A percentile compares a stretch with the other conserved stretches of the same genome.
phyloP scores from a whole-genome alignment of 352 stramenopile species.

The Globisporangium iwayamae region DNA sequence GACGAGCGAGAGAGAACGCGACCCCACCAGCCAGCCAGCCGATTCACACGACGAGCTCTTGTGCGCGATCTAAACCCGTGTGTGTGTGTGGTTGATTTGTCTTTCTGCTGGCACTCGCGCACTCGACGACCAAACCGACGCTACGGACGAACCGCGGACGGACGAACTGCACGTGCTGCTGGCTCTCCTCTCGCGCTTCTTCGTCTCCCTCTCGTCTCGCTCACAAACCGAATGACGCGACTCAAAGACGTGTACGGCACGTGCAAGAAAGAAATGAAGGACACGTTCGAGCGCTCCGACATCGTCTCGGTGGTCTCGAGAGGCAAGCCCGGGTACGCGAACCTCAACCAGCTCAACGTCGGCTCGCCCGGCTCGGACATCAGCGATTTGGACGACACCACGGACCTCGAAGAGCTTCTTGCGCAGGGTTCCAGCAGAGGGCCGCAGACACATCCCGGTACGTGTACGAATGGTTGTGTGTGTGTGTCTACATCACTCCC shows the following conservation, averaged over 20 bases:
- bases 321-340: constrained; percentile 74
- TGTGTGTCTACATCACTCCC: background rate
- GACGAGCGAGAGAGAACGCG: background rate
- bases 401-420: constrained; percentile 76
- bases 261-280: constrained; percentile 77
- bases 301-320: constrained; percentile 66
- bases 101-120: constrained; percentile 3
- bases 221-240: constrained; percentile 37
- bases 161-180: background rate
- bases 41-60: background rate
- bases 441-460: constrained; percentile 68
- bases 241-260: constrained; percentile 77
- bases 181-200: background rate
- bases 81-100: constrained; percentile 16
- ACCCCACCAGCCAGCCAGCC: background rate
- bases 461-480: background rate
- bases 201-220: constrained; percentile 7
- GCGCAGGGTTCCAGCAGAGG: constrained; percentile 68
- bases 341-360: constrained; percentile 80
- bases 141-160: background rate
- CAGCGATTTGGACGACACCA: constrained; percentile 77
- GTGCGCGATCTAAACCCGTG: constrained; percentile 4
- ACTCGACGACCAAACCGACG: constrained; percentile 3
- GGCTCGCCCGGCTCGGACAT: constrained; percentile 71
- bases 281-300: constrained; percentile 63